These are phyloP conservation scores for Fusarium gaditjirri DNA, from an alignment of 2,329 filamentous ascomycete genomes.

Conservation along the genomic window DNA sequence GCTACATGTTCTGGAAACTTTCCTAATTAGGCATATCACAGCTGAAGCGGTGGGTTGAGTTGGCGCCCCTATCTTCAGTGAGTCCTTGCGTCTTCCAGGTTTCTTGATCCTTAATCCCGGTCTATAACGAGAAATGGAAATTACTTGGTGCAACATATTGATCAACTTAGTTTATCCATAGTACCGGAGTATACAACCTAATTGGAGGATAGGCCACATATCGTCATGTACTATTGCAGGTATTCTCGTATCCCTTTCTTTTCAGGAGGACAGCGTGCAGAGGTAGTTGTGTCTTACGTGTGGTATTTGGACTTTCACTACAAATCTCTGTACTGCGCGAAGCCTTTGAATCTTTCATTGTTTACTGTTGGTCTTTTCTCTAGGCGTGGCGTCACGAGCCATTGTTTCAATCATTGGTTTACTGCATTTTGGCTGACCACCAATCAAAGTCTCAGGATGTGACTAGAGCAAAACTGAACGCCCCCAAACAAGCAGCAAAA, in stretches of 20 bases:
- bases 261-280: conserved; percentile 9
- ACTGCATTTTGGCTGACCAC: not conserved
- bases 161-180: conserved; percentile 25
- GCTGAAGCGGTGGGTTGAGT: conserved; percentile 25
- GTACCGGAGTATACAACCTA: conserved; percentile 36
- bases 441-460: conserved; percentile 16
- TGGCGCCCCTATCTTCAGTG: conserved; percentile 37
- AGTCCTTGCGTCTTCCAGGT: conserved; percentile 15
- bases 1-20: conserved; percentile 13
- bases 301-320: not conserved
- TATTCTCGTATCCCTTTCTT: conserved; percentile 22
- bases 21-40: conserved; percentile 12
- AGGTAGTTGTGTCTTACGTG: not conserved
- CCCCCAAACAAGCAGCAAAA: conserved; percentile 25
- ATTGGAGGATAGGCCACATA: conserved; percentile 27
- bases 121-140: conserved; percentile 37
- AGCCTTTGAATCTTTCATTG: not conserved
- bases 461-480: conserved; percentile 14
- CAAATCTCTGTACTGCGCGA: not conserved
- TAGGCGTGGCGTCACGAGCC: conserved; percentile 17
- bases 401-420: conserved; percentile 24
- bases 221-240: conserved; percentile 9
- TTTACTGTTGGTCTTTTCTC: not conserved
- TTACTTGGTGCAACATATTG: conserved; percentile 43
- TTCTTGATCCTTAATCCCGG: conserved; percentile 35